phyloP scores from a whole-genome alignment of 257 asterid species.

The Primulina tabacum region DNA sequence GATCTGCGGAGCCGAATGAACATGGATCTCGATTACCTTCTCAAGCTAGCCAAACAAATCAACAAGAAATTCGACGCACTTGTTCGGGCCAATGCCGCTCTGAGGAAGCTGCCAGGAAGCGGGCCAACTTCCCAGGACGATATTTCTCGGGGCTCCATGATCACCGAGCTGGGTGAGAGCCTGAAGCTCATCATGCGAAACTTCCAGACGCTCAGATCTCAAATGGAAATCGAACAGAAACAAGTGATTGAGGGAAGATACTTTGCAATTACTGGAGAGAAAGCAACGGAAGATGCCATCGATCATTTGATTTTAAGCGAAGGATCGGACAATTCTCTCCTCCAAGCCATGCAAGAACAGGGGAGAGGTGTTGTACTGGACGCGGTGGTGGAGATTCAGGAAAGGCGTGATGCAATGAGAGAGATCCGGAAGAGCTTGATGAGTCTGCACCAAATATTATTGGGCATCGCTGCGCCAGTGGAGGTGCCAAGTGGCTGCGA shows the following conservation, averaged over 20 bases:
- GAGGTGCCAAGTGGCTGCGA: neutral
- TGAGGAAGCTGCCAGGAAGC: conserved; percentile 23
- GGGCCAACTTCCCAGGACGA: conserved; percentile 32
- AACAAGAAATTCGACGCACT: conserved; percentile 40
- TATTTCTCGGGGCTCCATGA: conserved; percentile 33
- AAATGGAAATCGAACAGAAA: conserved; percentile 37
- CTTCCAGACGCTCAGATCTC: conserved; percentile 36
- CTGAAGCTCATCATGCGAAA: conserved; percentile 35
- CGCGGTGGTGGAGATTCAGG: conserved; percentile 47
- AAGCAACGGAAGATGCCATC: conserved; percentile 47
- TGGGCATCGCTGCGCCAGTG: conserved; percentile 46
- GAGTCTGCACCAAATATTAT: conserved; percentile 42
- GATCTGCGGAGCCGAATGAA: conserved; percentile 28
- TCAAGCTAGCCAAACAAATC: conserved; percentile 46
- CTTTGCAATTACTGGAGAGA: conserved; percentile 37
- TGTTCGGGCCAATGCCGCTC: conserved; percentile 43
- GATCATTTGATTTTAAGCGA: conserved; percentile 37
- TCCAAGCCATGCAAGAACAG: conserved; percentile 37
- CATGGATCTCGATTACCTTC: conserved; percentile 31
- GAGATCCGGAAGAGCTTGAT: conserved; percentile 39
- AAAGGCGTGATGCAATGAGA: conserved; percentile 45
- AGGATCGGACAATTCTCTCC: conserved; percentile 31
- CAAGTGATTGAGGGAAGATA: conserved; percentile 43
- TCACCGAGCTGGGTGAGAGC: conserved; percentile 28
- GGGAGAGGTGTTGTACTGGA: conserved; percentile 35